These are phyloP conservation scores for Pythium rishiriense DNA, from an alignment of 352 stramenopile species.

Conservation along the genomic window DNA sequence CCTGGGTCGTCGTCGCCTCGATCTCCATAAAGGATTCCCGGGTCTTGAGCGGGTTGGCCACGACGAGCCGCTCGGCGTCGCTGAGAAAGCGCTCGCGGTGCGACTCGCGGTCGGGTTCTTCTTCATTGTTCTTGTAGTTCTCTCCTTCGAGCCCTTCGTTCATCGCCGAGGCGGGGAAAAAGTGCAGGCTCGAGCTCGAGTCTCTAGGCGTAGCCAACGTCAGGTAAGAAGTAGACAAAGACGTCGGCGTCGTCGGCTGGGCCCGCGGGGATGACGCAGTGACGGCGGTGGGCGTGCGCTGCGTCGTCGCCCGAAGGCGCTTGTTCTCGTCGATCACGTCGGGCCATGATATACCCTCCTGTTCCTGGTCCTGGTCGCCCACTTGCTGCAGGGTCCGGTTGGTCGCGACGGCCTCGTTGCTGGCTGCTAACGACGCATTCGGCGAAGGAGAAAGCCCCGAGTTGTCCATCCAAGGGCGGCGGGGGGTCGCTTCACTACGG, in stretches of 20 bases:
- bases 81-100: conserved; percentile 61
- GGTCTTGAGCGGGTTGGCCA: conserved; percentile 44
- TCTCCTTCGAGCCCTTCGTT: conserved; percentile 24
- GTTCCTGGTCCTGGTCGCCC: conserved; percentile 27
- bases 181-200: conserved; percentile 28
- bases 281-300: conserved; percentile 10
- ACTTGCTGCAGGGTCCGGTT: conserved; percentile 16
- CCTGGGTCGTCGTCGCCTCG: conserved; percentile 40
- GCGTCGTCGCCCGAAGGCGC: conserved; percentile 20
- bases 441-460: conserved; percentile 20
- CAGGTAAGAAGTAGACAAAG: conserved; percentile 66
- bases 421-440: conserved; percentile 26
- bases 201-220: conserved; percentile 65
- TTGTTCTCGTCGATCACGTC: conserved; percentile 20
- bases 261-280: conserved; percentile 19
- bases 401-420: conserved; percentile 28
- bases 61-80: conserved; percentile 55
- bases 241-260: conserved; percentile 30
- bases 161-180: conserved; percentile 30
- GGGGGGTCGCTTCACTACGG: conserved; percentile 4
- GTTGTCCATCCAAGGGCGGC: conserved; percentile 34
- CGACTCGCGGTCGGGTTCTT: conserved; percentile 26
- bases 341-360: conserved; percentile 32
- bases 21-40: conserved; percentile 60
- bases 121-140: conserved; percentile 6